Conservation (phyloP, 1,284 basidiomycete species). For the Ceratobasidium sp. region DNA sequence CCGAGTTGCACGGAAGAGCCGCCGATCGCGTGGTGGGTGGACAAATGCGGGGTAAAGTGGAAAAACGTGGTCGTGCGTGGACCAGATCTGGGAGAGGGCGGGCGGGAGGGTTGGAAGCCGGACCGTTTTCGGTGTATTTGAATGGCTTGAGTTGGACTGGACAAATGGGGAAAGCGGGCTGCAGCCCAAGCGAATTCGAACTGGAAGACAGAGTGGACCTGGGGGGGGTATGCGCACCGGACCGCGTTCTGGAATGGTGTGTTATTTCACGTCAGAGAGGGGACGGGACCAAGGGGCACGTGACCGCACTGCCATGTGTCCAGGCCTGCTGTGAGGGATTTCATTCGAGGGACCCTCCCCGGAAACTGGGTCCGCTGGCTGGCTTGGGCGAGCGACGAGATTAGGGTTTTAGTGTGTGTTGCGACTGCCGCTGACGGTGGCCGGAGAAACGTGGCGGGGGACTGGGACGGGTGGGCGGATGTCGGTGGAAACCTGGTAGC, state of each 20-base stretch:
- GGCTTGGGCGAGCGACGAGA: not conserved
- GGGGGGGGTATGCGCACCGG: not conserved
- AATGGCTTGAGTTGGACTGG: not conserved
- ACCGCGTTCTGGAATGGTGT: not conserved
- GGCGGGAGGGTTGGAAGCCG: not conserved
- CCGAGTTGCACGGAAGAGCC: not conserved
- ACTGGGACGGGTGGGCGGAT: not conserved
- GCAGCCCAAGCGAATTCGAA: not conserved
- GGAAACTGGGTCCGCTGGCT: not conserved
- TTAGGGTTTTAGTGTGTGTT: not conserved
- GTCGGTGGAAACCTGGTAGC: not conserved
- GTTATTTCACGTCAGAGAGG: not conserved
- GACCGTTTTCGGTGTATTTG: conserved; percentile 10
- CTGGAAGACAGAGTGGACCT: not conserved
- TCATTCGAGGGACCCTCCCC: conserved; percentile 15
- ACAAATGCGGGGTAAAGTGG: not conserved
- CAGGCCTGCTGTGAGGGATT: conserved; percentile 23
- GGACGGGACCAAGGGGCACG: not conserved
- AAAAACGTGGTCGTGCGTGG: not conserved
- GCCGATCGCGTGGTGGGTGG: conserved; percentile 17
- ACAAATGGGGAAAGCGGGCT: not conserved
- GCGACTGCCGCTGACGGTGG: not conserved
- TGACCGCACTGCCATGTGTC: conserved; percentile 9
- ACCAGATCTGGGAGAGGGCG: not conserved
- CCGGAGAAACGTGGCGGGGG: not conserved